phyloP scores from a whole-genome alignment of 2,329 filamentous ascomycete species.

The Rosellinia necatrix region DNA sequence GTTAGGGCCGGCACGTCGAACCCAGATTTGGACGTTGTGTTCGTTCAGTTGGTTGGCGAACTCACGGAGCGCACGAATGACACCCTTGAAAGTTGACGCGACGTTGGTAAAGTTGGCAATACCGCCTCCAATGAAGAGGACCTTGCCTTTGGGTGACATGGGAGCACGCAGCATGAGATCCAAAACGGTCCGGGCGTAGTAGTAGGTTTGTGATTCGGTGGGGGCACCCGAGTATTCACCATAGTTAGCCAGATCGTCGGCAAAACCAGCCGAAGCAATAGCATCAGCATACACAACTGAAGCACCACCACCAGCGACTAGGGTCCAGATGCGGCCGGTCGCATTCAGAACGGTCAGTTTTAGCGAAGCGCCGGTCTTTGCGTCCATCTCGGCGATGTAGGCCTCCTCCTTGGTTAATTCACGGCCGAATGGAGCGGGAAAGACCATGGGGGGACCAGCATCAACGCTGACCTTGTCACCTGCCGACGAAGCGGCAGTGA shows the following conservation, averaged over 20 bases:
- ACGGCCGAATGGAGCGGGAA: constrained; percentile 97
- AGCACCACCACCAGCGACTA: constrained; percentile 98
- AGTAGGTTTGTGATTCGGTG: constrained; percentile 98
- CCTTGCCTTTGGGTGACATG: constrained; percentile 85
- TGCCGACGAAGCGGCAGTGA: constrained; percentile 67
- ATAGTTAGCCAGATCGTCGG: constrained; percentile 97
- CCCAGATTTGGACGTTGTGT: constrained; percentile 99
- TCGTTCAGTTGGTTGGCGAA: constrained; percentile 83
- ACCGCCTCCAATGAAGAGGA: constrained; percentile 98
- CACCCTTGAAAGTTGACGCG: constrained; percentile 98
- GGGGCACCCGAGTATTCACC: constrained; percentile 99
- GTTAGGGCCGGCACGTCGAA: constrained; percentile 87
- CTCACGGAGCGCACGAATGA: constrained; percentile 94
- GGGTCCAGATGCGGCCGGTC: constrained; percentile 92
- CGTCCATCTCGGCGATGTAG: constrained; percentile 97
- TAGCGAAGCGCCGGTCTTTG: constrained; percentile 98
- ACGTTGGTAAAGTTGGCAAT: constrained; percentile 99
- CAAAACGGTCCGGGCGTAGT: constrained; percentile 96
- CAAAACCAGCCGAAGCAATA: constrained; percentile 94
- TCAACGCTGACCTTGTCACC: constrained; percentile 87
- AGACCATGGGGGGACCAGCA: constrained; percentile 96
- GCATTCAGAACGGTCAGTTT: constrained; percentile 97
- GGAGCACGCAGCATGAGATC: constrained; percentile 97
- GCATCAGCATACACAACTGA: constrained; percentile 99
- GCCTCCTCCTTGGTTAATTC: constrained; percentile 99